Conservation (phyloP, 2,329 filamentous ascomycete species). For the Phialocephala subalpina region DNA sequence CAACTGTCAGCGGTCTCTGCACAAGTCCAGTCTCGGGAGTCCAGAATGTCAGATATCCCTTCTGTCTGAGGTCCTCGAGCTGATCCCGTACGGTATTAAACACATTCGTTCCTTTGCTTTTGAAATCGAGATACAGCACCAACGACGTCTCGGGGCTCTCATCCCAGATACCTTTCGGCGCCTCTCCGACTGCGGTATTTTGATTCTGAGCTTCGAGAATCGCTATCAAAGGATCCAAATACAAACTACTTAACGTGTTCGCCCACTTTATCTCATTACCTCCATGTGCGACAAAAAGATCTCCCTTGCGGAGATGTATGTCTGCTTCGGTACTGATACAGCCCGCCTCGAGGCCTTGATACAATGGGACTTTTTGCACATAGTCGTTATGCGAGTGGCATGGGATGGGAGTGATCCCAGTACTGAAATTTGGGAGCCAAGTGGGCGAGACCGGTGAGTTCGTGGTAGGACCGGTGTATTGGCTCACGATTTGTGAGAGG, state of each 20-base stretch:
- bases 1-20: slow-evolving; percentile 66
- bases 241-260: slow-evolving; percentile 66
- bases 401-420: slow-evolving; percentile 58
- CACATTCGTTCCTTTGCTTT: slow-evolving; percentile 58
- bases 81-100: slow-evolving; percentile 60
- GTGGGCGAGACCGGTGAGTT: neutral
- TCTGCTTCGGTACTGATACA: slow-evolving; percentile 74
- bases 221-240: slow-evolving; percentile 66
- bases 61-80: slow-evolving; percentile 63
- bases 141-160: slow-evolving; percentile 59
- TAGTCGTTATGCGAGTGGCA: slow-evolving; percentile 77
- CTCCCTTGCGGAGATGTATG: slow-evolving; percentile 62
- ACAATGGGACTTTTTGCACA: slow-evolving; percentile 66
- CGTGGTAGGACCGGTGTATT: neutral
- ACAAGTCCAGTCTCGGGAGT: slow-evolving; percentile 57
- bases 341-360: slow-evolving; percentile 63
- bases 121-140: slow-evolving; percentile 73
- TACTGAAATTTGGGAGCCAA: slow-evolving; percentile 49
- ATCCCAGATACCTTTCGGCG: slow-evolving; percentile 65
- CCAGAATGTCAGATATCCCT: slow-evolving; percentile 58
- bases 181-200: neutral
- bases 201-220: slow-evolving; percentile 53
- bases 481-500: neutral
- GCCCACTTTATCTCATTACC: slow-evolving; percentile 56
- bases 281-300: slow-evolving; percentile 70